phyloP scores from a whole-genome alignment of 2,329 filamentous ascomycete species.

The Fusarium sp. region DNA sequence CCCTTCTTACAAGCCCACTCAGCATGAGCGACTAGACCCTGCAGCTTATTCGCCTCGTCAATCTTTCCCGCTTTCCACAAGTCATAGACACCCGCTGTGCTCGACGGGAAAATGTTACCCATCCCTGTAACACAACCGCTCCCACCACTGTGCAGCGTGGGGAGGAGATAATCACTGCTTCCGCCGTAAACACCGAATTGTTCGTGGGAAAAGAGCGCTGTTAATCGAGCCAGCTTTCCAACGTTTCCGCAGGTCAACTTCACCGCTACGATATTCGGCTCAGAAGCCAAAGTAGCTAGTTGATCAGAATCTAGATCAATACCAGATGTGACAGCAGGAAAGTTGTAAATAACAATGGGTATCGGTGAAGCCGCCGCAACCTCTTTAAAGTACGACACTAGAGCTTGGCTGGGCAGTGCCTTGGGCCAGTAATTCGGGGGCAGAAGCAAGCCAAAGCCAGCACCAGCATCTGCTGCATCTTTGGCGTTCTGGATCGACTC shows the following conservation, averaged over 20 bases:
- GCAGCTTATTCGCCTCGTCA: constrained; percentile 51
- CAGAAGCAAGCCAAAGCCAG: constrained; percentile 77
- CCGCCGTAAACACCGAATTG: constrained; percentile 57
- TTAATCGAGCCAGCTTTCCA: constrained; percentile 71
- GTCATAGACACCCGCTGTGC: constrained; percentile 52
- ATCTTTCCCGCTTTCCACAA: constrained; percentile 51
- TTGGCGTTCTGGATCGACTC: constrained; percentile 73
- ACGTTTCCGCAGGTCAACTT: constrained; percentile 76
- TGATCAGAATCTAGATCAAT: constrained; percentile 71
- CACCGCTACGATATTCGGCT: constrained; percentile 73
- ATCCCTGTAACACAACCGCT: constrained; percentile 57
- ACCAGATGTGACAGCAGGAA: constrained; percentile 70
- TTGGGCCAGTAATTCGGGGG: constrained; percentile 77
- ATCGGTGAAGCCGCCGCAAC: constrained; percentile 70
- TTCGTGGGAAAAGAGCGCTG: constrained; percentile 47
- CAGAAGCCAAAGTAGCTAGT: constrained; percentile 65
- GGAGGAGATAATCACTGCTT: constrained; percentile 55
- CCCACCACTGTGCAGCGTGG: constrained; percentile 51
- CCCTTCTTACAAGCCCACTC: constrained; percentile 62
- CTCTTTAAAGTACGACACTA: constrained; percentile 72
- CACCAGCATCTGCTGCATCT: constrained; percentile 73
- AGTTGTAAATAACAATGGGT: constrained; percentile 76
- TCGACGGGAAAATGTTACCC: constrained; percentile 58
- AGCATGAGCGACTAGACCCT: constrained; percentile 55
- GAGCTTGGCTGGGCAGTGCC: constrained; percentile 58